phyloP scores from a whole-genome alignment of 495 filamentous ascomycete species.

The Cenococcum geophilum region DNA sequence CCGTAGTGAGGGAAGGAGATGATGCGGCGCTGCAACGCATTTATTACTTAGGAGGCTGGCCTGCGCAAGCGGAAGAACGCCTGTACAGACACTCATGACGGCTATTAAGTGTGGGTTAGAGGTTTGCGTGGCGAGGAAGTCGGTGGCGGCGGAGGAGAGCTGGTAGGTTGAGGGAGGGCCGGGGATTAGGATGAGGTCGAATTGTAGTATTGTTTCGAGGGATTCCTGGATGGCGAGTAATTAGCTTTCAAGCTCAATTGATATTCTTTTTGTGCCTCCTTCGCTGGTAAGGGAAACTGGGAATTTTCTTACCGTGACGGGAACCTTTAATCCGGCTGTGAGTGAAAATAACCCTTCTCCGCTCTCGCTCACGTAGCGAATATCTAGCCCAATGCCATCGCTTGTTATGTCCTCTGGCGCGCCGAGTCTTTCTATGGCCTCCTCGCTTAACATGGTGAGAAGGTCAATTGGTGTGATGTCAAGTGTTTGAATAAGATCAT shows the following conservation, averaged over 20 bases:
- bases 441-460: slow-evolving; percentile 19
- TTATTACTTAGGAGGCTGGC: background rate
- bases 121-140: too few relatives aligned
- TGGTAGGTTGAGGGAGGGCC: slow-evolving; percentile 2
- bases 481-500: slow-evolving; percentile 18
- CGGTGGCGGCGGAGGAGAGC: slow-evolving; percentile 7
- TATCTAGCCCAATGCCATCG: slow-evolving; percentile 24
- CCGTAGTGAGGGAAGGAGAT: background rate
- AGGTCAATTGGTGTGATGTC: slow-evolving; percentile 24
- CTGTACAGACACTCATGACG: slow-evolving; percentile 20
- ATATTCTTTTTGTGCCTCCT: background rate
- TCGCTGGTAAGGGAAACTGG: background rate
- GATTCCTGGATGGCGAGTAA: slow-evolving; percentile 10
- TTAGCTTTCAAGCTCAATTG: background rate
- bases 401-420: slow-evolving; percentile 8
- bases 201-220: slow-evolving; percentile 17
- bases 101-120: too few relatives aligned
- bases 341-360: slow-evolving; percentile 23
- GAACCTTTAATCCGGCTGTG: slow-evolving; percentile 19
- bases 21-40: background rate
- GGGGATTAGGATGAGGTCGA: slow-evolving; percentile 22
- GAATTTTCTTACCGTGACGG: slow-evolving; percentile 23
- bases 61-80: slow-evolving; percentile 14
- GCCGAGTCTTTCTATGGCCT: slow-evolving; percentile 11
- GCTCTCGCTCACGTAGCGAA: slow-evolving; percentile 27